A percentile compares a stretch with the other conserved stretches of the same genome.
phyloP scores from a whole-genome alignment of 116 monocot species.

The Dioscorea cayenensis region DNA sequence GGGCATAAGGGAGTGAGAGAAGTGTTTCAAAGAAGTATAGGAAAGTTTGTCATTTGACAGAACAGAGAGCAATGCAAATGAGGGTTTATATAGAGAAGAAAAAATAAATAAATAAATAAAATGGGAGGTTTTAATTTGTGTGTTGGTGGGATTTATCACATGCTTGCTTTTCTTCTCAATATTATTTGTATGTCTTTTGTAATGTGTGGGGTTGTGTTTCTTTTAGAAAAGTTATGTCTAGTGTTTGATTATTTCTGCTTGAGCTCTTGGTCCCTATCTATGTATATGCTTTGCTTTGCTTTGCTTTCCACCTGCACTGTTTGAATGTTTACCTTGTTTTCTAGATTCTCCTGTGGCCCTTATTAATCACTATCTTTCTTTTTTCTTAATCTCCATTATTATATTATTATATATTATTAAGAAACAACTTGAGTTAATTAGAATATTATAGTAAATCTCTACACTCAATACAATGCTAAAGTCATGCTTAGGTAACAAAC shows the following conservation, averaged over 20 bases:
- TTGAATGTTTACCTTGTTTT: no score
- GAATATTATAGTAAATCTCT: no score
- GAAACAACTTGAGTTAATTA: no score
- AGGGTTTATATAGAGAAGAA: slow-evolving; percentile 6
- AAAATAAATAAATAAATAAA: no score
- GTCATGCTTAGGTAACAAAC: no score
- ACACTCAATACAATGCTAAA: no score
- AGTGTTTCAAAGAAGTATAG: not conserved
- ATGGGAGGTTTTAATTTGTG: not conserved
- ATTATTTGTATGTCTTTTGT: not conserved
- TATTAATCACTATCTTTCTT: no score
- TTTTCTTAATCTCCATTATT: no score
- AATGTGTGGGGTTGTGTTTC: not conserved
- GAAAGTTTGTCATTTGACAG: slow-evolving; percentile 4
- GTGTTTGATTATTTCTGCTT: not conserved
- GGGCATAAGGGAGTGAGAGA: not conserved
- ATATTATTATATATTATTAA: no score
- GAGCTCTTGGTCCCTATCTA: not conserved
- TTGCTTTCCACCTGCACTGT: not conserved
- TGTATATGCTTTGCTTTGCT: not conserved
- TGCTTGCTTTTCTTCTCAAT: not conserved
- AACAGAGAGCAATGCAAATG: slow-evolving; percentile 9
- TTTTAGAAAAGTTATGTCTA: not conserved
- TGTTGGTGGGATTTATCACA: slow-evolving; percentile 1
- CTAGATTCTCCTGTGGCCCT: no score